Percentiles rank a stretch among this genome's conserved stretches.
These are phyloP conservation scores for Psidium friedrichsthalianum DNA, from an alignment of 345 rosid species.

Conservation along the genomic window DNA sequence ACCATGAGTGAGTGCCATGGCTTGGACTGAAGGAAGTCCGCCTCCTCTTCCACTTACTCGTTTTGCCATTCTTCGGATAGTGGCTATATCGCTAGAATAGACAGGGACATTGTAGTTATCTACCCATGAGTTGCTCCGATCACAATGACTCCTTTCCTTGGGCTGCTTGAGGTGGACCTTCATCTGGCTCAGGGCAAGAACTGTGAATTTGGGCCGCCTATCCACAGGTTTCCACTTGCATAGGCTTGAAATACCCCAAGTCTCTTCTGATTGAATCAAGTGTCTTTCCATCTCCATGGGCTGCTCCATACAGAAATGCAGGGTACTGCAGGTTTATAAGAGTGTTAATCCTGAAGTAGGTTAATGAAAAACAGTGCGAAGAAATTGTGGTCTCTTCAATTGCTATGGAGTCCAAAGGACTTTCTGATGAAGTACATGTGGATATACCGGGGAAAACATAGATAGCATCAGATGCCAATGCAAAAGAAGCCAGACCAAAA, in stretches of 20 bases:
- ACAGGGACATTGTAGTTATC: conserved; percentile 80
- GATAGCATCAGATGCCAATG: too few relatives aligned
- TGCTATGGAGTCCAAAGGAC: not conserved
- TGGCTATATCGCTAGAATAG: conserved; percentile 32
- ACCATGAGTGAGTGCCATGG: conserved; percentile 76
- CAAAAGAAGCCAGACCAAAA: not conserved
- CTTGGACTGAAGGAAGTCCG: conserved; percentile 75
- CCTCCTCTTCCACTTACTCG: conserved; percentile 69
- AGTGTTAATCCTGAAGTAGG: too few relatives aligned
- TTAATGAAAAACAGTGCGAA: too few relatives aligned
- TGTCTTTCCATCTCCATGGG: conserved; percentile 42
- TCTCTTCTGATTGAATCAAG: conserved; percentile 78
- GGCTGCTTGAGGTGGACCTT: conserved; percentile 47
- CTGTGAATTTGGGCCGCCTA: conserved; percentile 43
- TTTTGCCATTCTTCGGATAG: conserved; percentile 59
- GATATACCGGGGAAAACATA: not conserved
- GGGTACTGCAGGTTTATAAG: conserved; percentile 70
- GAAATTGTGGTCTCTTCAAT: not conserved
- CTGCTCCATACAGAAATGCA: conserved; percentile 69
- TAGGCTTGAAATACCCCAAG: conserved; percentile 79
- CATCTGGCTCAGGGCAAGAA: conserved; percentile 50
- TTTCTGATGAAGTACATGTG: not conserved
- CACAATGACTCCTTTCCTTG: conserved; percentile 47
- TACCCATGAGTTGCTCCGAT: conserved; percentile 78
- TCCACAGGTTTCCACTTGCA: conserved; percentile 50